Evolutionary conservation across 1,139 yeast species (phyloP).

Genomic region (Geotrichum carabidarum): DNA sequence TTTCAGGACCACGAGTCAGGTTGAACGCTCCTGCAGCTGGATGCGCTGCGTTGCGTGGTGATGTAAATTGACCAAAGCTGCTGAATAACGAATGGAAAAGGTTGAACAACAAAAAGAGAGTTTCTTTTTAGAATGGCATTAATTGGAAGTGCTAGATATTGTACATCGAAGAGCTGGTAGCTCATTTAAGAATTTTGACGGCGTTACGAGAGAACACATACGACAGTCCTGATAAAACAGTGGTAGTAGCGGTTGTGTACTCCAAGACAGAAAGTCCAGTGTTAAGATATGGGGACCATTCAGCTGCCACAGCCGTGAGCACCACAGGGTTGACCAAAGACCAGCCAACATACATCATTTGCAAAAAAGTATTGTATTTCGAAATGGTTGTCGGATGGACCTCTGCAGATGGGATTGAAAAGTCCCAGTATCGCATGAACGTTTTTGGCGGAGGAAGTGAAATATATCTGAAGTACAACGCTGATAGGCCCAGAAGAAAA

Average conservation of each 20-base stretch:
- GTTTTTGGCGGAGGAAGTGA: conserved; percentile 78
- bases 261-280: conserved; percentile 17
- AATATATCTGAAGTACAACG: conserved; percentile 64
- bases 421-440: conserved; percentile 64
- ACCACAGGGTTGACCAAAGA: conserved; percentile 63
- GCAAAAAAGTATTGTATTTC: conserved; percentile 83
- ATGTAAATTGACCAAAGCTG: too few species aligned
- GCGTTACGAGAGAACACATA: conserved; percentile 68
- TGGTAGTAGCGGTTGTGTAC: conserved; percentile 66
- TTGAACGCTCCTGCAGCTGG: too few species aligned
- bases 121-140: too few species aligned
- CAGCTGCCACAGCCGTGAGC: conserved; percentile 28
- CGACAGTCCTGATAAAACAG: conserved; percentile 71
- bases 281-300: conserved; percentile 18
- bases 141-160: too few species aligned
- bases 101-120: too few species aligned
- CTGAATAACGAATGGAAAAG: too few species aligned
- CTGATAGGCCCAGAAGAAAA: conserved; percentile 66
- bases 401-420: conserved; percentile 76
- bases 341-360: conserved; percentile 82
- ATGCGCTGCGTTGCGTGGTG: too few species aligned
- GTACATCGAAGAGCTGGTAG: background rate
- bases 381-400: conserved; percentile 88
- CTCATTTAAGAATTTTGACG: conserved; percentile 43
- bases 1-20: too few species aligned